Conservation (phyloP, 306 rosid species). For the Sechiopsis laciniata region DNA sequence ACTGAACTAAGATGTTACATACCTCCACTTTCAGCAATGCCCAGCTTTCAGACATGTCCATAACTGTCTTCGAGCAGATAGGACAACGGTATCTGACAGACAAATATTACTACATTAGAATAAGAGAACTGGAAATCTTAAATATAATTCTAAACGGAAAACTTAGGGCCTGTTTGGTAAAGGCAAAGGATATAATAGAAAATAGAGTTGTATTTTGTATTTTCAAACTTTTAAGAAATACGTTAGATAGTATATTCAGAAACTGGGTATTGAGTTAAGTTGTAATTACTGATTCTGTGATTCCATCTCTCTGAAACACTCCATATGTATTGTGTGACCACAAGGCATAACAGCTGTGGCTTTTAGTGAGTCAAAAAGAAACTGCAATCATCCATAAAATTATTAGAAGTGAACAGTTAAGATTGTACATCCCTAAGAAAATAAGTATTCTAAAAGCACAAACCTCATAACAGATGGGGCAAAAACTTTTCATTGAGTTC, state of each 20-base stretch:
- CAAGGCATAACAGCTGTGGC: constrained; percentile 45
- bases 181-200: constrained; percentile 7
- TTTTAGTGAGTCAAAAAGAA: constrained; percentile 66
- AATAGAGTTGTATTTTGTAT: not conserved
- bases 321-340: constrained; percentile 70
- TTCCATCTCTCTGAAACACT: constrained; percentile 48
- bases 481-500: constrained; percentile 61
- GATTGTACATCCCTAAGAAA: constrained; percentile 10
- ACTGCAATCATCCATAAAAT: constrained; percentile 33
- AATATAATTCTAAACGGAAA: not conserved
- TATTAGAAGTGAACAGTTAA: constrained; percentile 28
- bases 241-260: constrained; percentile 4
- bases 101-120: not conserved
- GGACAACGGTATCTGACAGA: constrained; percentile 61
- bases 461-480: constrained; percentile 81
- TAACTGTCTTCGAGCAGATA: constrained; percentile 52
- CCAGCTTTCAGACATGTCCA: constrained; percentile 45
- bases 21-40: constrained; percentile 45
- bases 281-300: constrained; percentile 37
- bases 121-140: not conserved
- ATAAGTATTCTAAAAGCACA: constrained; percentile 25
- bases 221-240: not conserved
- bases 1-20: constrained; percentile 8
- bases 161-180: constrained; percentile 3
- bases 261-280: not conserved